These are phyloP conservation scores for Pavlovales sp. DNA, from an alignment of 208 protist genomes.

Conservation along the genomic window DNA sequence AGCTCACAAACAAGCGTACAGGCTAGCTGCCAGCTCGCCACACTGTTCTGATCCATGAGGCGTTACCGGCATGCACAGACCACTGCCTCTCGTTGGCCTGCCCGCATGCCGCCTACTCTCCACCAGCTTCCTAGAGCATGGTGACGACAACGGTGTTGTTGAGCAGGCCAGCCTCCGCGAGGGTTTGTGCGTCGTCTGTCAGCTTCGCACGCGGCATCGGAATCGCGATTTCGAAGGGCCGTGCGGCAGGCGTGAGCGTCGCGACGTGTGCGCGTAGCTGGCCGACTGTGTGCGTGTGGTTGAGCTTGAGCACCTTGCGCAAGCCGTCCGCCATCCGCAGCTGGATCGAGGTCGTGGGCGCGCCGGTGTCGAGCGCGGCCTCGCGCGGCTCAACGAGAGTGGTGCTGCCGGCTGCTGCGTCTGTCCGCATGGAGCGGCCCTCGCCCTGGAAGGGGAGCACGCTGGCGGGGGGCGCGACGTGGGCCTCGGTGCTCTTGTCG, in stretches of 20 bases:
- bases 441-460: constrained; percentile 2
- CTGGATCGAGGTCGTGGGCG: constrained; percentile 25
- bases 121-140: no score
- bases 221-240: not conserved
- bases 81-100: no score
- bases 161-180: constrained; percentile 21
- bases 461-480: constrained; percentile 9
- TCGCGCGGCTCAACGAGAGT: no score
- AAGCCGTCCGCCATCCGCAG: not conserved
- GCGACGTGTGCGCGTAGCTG: not conserved
- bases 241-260: not conserved
- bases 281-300: constrained; percentile 14
- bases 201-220: not conserved
- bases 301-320: not conserved
- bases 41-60: no score
- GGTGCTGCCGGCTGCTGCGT: no score
- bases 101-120: no score
- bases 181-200: not conserved
- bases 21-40: no score
- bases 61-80: no score
- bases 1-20: no score
- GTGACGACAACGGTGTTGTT: not conserved
- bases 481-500: constrained; percentile 15
- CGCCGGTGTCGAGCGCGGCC: not conserved
- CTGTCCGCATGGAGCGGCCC: constrained; percentile 18